Evolutionary conservation across 768 basidiomycete species (phyloP), one percentile per base, ranked within the genome.

Genomic region (Mycena galericulata): DNA sequence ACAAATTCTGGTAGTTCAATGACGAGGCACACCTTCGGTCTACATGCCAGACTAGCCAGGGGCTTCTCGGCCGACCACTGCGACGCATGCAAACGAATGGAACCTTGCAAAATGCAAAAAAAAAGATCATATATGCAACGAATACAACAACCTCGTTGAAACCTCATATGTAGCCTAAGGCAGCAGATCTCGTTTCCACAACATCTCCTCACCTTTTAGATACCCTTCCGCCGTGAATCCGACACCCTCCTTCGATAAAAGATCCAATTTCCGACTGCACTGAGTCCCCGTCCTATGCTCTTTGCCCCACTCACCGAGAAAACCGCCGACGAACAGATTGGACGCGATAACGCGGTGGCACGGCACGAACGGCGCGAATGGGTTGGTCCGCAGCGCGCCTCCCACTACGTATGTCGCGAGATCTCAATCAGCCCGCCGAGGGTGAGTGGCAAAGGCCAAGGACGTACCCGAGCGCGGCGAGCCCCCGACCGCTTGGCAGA

Each of bases 311-410:
- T 90, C 87, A 20, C 90, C 90, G 43, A 77, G 80, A 73, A 88
- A 92, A 0, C 91, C 91, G 3, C 90, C 91, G 15, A 92, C 80
- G 60, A 83, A 90, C 14, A 84, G 75, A 68, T 84, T 87, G 0
- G 89, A 87, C 0, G 90, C 88, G 17, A 92, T 86, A 58, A 93
- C 84, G 36, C 91, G 87, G 72, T 92, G 92, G 67, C 92, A 93
- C 0, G 91, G 92, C 6, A 92, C 82, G 65, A 81, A 84, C 0
- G 91, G 91, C 5, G 85, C 84, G 75, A 92, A 93, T 0, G 91
- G 90, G 71, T 92, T 92, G 55, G 81, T 83, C 45, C 88, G 82
- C 29, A 92, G 77, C 0, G 90, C 91, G 34, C 79, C 82, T 22
- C 91, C 92, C n/a, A 90, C 90, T 88, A 69, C 61, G 32, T n/a